These are phyloP conservation scores for Fusarium compactum DNA, from an alignment of 2,329 filamentous ascomycete species.

Conservation along the genomic window DNA sequence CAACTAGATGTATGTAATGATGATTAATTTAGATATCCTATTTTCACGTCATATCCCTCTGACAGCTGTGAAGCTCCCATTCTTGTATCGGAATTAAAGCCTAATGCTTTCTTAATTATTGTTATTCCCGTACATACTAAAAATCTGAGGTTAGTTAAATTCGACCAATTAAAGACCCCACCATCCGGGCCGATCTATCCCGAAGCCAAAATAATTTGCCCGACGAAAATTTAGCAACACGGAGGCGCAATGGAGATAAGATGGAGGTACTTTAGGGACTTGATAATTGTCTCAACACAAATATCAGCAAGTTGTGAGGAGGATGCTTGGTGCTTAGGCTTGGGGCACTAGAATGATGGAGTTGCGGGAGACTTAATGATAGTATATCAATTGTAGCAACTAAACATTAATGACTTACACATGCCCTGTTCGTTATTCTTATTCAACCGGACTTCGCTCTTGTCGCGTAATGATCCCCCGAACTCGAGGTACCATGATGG, in stretches of 20 bases:
- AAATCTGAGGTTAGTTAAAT: conserved; percentile 1
- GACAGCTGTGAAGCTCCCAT: background rate
- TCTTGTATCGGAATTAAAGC: background rate
- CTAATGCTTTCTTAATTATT: background rate
- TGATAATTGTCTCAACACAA: conserved; percentile 43
- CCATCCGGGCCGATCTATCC: conserved; percentile 32
- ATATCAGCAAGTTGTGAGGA: conserved; percentile 26
- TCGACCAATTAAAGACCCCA: conserved; percentile 18
- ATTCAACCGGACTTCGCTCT: conserved; percentile 35
- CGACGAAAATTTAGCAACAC: conserved; percentile 31
- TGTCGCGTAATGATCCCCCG: conserved; percentile 43
- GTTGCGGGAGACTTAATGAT: background rate
- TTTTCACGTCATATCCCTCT: background rate
- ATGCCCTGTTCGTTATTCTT: conserved; percentile 10
- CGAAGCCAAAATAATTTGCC: conserved; percentile 30
- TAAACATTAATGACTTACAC: background rate
- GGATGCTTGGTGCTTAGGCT: background rate
- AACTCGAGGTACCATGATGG: conserved; percentile 41
- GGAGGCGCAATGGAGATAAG: conserved; percentile 17
- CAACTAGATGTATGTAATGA: conserved; percentile 30
- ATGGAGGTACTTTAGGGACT: conserved; percentile 33
- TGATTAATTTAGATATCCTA: conserved; percentile 20
- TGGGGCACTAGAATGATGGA: no score
- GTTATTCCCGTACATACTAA: conserved; percentile 6
- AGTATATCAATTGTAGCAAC: background rate